Evolutionary conservation across 257 asterid species (phyloP), one percentile per base, ranked within the genome.

Genomic region (Petrea volubilis): DNA sequence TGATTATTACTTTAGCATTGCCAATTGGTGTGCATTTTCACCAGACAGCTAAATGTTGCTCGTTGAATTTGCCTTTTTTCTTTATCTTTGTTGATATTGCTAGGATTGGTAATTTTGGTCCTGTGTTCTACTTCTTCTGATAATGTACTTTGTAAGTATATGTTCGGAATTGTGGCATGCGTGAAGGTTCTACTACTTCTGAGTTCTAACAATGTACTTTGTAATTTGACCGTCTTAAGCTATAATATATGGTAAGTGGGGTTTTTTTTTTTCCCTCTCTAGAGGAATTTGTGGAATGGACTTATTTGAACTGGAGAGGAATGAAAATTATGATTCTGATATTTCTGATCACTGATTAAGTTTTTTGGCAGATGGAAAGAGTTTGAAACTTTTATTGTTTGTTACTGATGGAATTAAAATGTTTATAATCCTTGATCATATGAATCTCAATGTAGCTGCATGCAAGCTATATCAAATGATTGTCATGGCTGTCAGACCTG

Each of bases 1-100:
- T 14, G 72, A 56, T 44, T 60, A 18, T 69, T 61, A 50, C 72
- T 57, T 38, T 56, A 25, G 13, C 12, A 70, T 63, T 17, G 60
- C 60, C 33, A 49, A 15, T 46, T 72, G 75, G 10, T 72, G 75
- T 67, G 66, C 23, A 1, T 14, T 67, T 33, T 34, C 24, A 28
- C 5, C 53, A 15, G 21, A 57, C 41, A 24, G 72, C 28, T 73
- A 59, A 38, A 49, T 44, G 41, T 63, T 74, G 34, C 17, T 23
- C 21, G 23, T 15, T 64, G 41, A 44, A 71, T 40, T 71, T 31
- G n/a, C 44, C 14, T 6, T 4, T 31, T 27, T 15, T 50, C 47
- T 67, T 60, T 15, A 36, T 14, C 21, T 31, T 7, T 23, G 15
- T n/a, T 61, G 23, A 40, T 20, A 24, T 47, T 60, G 55, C 61